Conservation (phyloP, 176 grass and related monocot species). For the Hordeum vulgare region MorexV3_pseudomolecules_assembly NC_058523.1:168960375-168960874, state of each 20-base stretch:
- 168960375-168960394: constrained; percentile 41
- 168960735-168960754: constrained; percentile 39
- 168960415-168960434: background rate
- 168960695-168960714: constrained; percentile 38
- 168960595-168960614: constrained; percentile 47
- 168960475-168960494: constrained; percentile 36
- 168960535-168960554: constrained; percentile 33
- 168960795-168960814: constrained; percentile 30
- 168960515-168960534: constrained; percentile 15
- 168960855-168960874: background rate
- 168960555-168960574: background rate
- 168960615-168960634: constrained; percentile 38
- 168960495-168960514: constrained; percentile 58
- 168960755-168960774: constrained; percentile 34
- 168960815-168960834: background rate
- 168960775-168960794: constrained; percentile 38
- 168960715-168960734: constrained; percentile 16
- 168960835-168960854: background rate
- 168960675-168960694: background rate
- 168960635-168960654: constrained; percentile 22
- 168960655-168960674: background rate
- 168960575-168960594: constrained; percentile 28
- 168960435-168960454: constrained; percentile 37
- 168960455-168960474: constrained; percentile 19
- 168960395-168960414: constrained; percentile 47